These are phyloP conservation scores for Leccinum arenicola DNA, from an alignment of 768 basidiomycete species.

Conservation along the genomic window DNA sequence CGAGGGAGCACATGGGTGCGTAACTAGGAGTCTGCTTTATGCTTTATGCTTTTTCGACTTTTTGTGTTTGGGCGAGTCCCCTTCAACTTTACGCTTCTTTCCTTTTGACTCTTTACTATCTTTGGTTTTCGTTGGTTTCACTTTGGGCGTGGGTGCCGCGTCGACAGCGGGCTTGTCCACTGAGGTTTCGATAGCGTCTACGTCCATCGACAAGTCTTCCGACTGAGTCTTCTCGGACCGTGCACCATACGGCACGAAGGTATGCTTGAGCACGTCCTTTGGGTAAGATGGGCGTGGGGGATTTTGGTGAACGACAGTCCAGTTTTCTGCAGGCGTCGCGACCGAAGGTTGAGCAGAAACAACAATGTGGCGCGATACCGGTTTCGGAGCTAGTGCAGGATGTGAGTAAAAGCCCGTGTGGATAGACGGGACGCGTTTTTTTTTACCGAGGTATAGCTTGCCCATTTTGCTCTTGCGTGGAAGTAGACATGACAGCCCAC, in stretches of 20 bases:
- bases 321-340: slow-evolving; percentile 20
- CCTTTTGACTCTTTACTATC: slow-evolving; percentile 30
- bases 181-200: slow-evolving; percentile 26
- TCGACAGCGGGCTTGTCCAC: slow-evolving; percentile 16
- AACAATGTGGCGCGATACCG: slow-evolving; percentile 56
- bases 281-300: slow-evolving; percentile 59
- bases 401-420: slow-evolving; percentile 33
- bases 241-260: slow-evolving; percentile 63
- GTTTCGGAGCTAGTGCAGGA: slow-evolving; percentile 49
- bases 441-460: slow-evolving; percentile 53
- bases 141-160: not conserved
- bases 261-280: slow-evolving; percentile 57
- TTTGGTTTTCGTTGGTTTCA: slow-evolving; percentile 16
- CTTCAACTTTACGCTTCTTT: slow-evolving; percentile 49
- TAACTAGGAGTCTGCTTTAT: slow-evolving; percentile 29
- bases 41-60: slow-evolving; percentile 45
- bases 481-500: slow-evolving; percentile 56
- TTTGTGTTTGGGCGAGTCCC: slow-evolving; percentile 46
- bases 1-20: not conserved
- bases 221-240: slow-evolving; percentile 13
- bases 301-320: slow-evolving; percentile 38
- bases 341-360: slow-evolving; percentile 47
- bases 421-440: not conserved
- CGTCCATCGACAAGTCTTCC: slow-evolving; percentile 22
- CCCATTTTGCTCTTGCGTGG: slow-evolving; percentile 63